Conservation (phyloP, 768 basidiomycete genomes). For the Cubamyces lactineus region DNA sequence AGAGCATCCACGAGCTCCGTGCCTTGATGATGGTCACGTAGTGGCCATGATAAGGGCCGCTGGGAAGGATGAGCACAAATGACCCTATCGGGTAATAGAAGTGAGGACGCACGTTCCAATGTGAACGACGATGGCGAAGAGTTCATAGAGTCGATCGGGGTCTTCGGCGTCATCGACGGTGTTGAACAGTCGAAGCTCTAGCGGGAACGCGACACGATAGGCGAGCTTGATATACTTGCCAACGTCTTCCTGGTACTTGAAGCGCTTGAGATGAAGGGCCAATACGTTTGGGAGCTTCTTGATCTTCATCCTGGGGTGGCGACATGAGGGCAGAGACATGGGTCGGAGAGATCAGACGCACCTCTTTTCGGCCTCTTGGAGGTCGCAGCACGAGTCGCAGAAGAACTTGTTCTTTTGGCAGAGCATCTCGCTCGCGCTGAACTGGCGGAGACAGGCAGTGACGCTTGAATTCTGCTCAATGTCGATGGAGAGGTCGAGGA, state of each 20-base stretch:
- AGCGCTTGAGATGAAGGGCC: conserved; percentile 94
- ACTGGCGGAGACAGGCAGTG: conserved; percentile 93
- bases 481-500: conserved; percentile 98
- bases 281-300: conserved; percentile 95
- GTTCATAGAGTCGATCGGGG: conserved; percentile 89
- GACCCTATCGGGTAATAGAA: conserved; percentile 1
- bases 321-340: not conserved
- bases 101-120: conserved; percentile 77
- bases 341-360: conserved; percentile 38
- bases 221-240: conserved; percentile 92
- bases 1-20: conserved; percentile 81
- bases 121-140: conserved; percentile 98
- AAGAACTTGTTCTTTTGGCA: conserved; percentile 98
- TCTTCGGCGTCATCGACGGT: conserved; percentile 92
- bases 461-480: conserved; percentile 98
- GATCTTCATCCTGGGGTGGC: conserved; percentile 86
- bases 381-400: conserved; percentile 94
- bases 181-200: conserved; percentile 94
- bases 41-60: conserved; percentile 98
- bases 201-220: conserved; percentile 96
- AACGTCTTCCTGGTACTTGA: conserved; percentile 96
- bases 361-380: conserved; percentile 99
- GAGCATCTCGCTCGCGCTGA: conserved; percentile 98
- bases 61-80: conserved; percentile 36
- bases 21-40: conserved; percentile 95